Evolutionary conservation across 2,329 filamentous ascomycete genomes (phyloP).

Genomic region (Sclerotinia glacialis): DNA sequence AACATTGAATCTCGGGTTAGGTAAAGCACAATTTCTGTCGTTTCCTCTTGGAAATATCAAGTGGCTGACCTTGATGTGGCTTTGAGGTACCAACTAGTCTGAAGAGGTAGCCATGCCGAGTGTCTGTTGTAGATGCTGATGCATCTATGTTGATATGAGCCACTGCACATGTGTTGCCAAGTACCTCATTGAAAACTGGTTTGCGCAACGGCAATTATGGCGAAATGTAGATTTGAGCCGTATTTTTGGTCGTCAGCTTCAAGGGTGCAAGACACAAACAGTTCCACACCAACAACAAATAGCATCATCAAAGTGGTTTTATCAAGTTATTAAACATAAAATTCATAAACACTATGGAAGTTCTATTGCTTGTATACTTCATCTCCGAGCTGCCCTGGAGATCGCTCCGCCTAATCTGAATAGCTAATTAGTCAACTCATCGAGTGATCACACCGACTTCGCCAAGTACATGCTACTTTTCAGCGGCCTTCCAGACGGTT

Average conservation of each 20-base stretch:
- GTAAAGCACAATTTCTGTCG: not conserved
- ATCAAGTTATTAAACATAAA: too few relatives aligned
- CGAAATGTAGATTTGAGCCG: not conserved
- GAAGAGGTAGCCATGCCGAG: fast-evolving
- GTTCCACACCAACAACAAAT: too few relatives aligned
- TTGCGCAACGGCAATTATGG: too few relatives aligned
- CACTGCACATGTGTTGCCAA: not conserved
- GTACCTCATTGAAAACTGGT: not conserved
- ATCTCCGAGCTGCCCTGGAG: too few relatives aligned
- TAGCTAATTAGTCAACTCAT: too few relatives aligned
- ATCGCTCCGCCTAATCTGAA: not conserved
- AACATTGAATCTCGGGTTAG: not conserved
- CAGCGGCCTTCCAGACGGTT: not conserved
- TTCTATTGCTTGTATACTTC: not conserved
- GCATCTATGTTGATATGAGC: too few relatives aligned
- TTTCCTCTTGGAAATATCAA: not conserved
- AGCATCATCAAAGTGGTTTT: too few relatives aligned
- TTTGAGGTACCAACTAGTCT: fast-evolving
- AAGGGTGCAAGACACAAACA: too few relatives aligned
- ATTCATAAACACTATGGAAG: too few relatives aligned
- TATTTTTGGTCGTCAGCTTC: too few relatives aligned
- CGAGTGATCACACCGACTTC: not conserved
- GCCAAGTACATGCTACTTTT: not conserved
- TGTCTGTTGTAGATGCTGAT: not conserved
- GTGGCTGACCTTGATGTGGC: too few relatives aligned